Evolutionary conservation across 176 grass and related monocot genomes (phyloP).

Genomic region (Urochloa ruziziensis): DNA sequence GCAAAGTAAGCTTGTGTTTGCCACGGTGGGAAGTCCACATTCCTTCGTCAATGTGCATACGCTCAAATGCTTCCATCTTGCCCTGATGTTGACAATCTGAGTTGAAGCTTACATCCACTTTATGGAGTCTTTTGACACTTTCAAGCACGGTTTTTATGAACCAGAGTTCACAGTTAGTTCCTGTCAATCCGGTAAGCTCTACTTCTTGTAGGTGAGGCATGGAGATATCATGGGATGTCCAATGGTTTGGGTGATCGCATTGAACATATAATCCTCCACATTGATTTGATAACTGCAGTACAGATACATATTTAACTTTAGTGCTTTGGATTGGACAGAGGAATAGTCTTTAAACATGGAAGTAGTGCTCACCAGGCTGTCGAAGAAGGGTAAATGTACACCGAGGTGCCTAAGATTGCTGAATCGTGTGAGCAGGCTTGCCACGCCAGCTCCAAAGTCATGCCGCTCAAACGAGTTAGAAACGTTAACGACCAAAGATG

Average conservation of each 20-base stretch:
- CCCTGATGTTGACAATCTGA: not conserved
- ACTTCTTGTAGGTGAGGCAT: not conserved
- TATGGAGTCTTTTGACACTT: not conserved
- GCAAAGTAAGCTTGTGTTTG: not conserved
- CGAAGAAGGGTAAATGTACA: not conserved
- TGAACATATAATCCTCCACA: not conserved
- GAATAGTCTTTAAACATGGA: too few species aligned
- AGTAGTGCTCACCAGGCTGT: not conserved
- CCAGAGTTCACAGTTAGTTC: not conserved
- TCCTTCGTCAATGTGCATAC: not conserved
- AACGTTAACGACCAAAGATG: not conserved
- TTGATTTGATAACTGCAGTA: not conserved
- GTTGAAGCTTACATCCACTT: not conserved
- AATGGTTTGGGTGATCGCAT: not conserved
- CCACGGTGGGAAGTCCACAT: not conserved
- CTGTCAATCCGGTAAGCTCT: not conserved
- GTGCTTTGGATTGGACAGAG: too few species aligned
- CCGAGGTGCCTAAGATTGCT: not conserved
- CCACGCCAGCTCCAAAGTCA: not conserved
- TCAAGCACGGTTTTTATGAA: not conserved
- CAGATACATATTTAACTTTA: not conserved
- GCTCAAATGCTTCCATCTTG: not conserved
- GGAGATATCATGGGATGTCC: not conserved
- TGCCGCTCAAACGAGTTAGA: not conserved
- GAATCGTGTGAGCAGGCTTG: not conserved